Conservation (phyloP, 108 stramenopile genomes). For the Nitzschia sp. region DNA sequence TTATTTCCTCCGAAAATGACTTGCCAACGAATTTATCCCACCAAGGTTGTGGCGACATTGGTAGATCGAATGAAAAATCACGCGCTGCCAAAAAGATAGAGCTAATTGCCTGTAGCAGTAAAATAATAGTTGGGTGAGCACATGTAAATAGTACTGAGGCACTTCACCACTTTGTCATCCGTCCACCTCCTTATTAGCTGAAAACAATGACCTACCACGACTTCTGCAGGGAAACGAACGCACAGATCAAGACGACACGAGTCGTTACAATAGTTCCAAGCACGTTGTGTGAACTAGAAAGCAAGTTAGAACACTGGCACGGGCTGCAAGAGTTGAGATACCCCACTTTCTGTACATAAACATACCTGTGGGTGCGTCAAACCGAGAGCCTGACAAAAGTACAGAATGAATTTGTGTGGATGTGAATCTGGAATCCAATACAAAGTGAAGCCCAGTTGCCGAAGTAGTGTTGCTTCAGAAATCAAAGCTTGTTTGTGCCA, state of each 20-base stretch:
- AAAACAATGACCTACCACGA: constrained; percentile 53
- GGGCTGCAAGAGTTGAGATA: too few relatives aligned
- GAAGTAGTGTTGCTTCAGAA: constrained; percentile 59
- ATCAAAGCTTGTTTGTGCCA: constrained; percentile 51
- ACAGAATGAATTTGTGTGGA: constrained; percentile 77
- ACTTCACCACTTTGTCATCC: too few relatives aligned
- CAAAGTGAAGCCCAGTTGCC: constrained; percentile 76
- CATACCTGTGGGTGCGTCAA: constrained; percentile 13
- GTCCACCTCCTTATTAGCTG: too few relatives aligned
- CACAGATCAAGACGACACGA: constrained; percentile 79
- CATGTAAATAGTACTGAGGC: too few relatives aligned
- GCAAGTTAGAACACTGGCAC: neutral
- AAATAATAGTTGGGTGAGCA: too few relatives aligned
- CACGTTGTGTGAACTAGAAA: constrained; percentile 57
- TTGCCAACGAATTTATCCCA: constrained; percentile 66
- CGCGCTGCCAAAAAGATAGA: constrained; percentile 57
- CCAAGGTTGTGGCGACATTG: constrained; percentile 56
- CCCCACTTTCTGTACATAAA: too few relatives aligned
- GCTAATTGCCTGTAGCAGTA: constrained; percentile 60
- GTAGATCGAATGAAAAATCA: constrained; percentile 41
- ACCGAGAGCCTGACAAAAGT: constrained; percentile 45
- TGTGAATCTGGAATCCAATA: constrained; percentile 82
- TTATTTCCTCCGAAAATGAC: constrained; percentile 34
- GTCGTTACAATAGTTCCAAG: constrained; percentile 91
- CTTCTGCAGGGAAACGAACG: constrained; percentile 67